A percentile compares a stretch with the other conserved stretches of the same genome.
phyloP scores from a whole-genome alignment of 495 filamentous ascomycete species.

The Penicillium odoratum region DNA sequence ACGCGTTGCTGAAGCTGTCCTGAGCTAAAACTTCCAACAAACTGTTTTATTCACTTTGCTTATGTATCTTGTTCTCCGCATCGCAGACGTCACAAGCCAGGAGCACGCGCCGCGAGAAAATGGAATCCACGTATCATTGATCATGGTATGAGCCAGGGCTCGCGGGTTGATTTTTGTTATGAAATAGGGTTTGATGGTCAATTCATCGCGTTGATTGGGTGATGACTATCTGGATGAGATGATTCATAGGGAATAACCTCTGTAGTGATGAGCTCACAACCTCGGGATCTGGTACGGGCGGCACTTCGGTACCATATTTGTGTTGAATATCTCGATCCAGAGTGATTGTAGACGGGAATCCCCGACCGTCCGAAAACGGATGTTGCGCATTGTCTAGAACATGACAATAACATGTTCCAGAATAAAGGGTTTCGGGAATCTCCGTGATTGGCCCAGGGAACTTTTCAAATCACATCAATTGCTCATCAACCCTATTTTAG shows the following conservation, averaged over 20 bases:
- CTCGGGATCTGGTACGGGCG: neutral
- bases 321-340: neutral
- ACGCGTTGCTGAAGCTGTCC: too few species aligned
- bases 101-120: neutral
- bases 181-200: neutral
- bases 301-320: neutral
- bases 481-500: neutral
- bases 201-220: neutral
- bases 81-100: constrained; percentile 23
- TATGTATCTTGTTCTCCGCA: constrained; percentile 1
- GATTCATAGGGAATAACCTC: neutral
- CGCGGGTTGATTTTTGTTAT: neutral
- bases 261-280: constrained; percentile 23
- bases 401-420: neutral
- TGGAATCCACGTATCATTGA: constrained; percentile 24
- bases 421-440: neutral
- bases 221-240: neutral
- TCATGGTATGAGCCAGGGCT: neutral
- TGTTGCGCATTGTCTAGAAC: neutral
- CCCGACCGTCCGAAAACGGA: neutral
- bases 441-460: neutral
- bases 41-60: neutral
- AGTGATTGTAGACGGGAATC: neutral
- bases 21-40: too few species aligned
- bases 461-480: neutral